A percentile compares a stretch with the other conserved stretches of the same genome.
These are phyloP conservation scores for Sclerotinia glacialis DNA, from an alignment of 2,329 filamentous ascomycete species.

Conservation along the genomic window DNA sequence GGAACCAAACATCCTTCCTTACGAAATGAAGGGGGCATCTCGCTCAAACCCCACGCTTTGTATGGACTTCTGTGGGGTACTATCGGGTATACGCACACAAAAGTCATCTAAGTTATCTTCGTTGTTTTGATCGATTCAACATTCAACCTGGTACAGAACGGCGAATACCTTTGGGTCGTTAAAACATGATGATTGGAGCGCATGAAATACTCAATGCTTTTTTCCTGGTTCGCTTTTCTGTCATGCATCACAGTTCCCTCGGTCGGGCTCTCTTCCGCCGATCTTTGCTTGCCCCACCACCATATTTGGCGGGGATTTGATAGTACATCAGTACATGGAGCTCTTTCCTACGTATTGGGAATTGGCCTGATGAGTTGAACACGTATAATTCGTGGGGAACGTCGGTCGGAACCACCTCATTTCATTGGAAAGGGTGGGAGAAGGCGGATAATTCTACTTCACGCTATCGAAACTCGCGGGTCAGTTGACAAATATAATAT, in stretches of 20 bases:
- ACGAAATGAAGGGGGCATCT: constrained; percentile 2
- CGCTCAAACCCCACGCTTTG: constrained; percentile 8
- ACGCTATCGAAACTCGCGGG: constrained; percentile 13
- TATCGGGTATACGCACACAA: neutral
- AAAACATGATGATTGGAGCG: constrained; percentile 24
- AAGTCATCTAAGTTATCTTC: neutral
- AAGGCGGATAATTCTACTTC: constrained; percentile 12
- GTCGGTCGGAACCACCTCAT: neutral
- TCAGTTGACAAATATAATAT: constrained; percentile 20
- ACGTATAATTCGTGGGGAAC: constrained; percentile 23
- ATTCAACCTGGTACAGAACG: neutral
- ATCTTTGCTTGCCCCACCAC: constrained; percentile 18
- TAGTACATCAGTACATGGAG: neutral
- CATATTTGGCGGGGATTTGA: constrained; percentile 13
- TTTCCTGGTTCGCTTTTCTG: neutral
- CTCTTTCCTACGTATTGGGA: neutral
- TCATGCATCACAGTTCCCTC: constrained; percentile 4
- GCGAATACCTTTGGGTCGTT: neutral
- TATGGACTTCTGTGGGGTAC: neutral
- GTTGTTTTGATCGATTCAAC: neutral
- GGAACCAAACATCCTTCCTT: constrained; percentile 9
- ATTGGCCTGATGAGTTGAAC: constrained; percentile 6
- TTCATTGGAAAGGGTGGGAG: constrained; percentile 15
- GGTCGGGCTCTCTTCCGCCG: constrained; percentile 24
- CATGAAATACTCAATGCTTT: constrained; percentile 17